These are phyloP conservation scores for Hibiscus syriacus DNA, from an alignment of 345 rosid genomes.

Conservation along the genomic window DNA sequence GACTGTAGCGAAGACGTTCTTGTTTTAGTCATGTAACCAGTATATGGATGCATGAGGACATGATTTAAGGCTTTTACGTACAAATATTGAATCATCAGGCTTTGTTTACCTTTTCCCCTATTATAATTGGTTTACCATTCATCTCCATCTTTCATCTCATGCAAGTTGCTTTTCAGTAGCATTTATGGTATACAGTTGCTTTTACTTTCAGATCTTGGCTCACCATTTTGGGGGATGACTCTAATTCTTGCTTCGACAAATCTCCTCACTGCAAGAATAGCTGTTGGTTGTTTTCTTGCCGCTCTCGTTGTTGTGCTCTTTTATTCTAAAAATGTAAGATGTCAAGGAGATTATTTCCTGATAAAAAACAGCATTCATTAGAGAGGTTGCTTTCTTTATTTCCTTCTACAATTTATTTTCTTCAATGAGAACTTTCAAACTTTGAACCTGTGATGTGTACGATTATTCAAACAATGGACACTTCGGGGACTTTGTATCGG, in stretches of 20 bases:
- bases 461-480: slow-evolving; percentile 64
- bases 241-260: slow-evolving; percentile 92
- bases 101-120: not conserved
- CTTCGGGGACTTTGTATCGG: slow-evolving; percentile 92
- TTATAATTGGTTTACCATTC: not conserved
- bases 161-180: not conserved
- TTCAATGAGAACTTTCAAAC: slow-evolving; percentile 2
- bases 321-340: slow-evolving; percentile 80
- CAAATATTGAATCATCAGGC: not conserved
- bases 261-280: slow-evolving; percentile 78
- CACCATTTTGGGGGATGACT: slow-evolving; percentile 99
- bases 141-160: not conserved
- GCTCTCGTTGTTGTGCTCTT: slow-evolving; percentile 85
- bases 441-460: slow-evolving; percentile 9
- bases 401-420: not conserved
- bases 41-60: not conserved
- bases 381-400: not conserved
- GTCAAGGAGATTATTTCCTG: not conserved
- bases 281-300: slow-evolving; percentile 75
- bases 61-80: not conserved
- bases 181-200: slow-evolving; percentile 5
- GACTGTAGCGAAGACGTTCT: not conserved
- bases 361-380: not conserved
- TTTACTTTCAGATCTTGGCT: slow-evolving; percentile 71
- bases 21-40: not conserved